These are phyloP conservation scores for Termitomyces sp. DNA, from an alignment of 768 basidiomycete species.

Conservation along the genomic window DNA sequence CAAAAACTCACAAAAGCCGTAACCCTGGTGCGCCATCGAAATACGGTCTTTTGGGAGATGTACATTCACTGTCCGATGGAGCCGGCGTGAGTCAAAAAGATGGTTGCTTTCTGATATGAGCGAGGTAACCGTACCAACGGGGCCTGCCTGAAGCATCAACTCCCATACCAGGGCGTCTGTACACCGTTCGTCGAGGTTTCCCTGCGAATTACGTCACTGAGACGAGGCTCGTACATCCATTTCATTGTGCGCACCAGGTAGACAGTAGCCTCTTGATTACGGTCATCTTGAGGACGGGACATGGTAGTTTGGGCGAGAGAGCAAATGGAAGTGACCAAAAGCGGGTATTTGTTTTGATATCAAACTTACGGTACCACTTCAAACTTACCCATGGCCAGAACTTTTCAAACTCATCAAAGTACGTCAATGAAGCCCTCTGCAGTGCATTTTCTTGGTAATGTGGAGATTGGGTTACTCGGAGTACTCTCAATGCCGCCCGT, in stretches of 20 bases:
- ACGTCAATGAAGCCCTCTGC: conserved; percentile 5
- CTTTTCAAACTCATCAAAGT: not conserved
- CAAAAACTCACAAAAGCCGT: conserved; percentile 99
- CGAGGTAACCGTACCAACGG: conserved; percentile 70
- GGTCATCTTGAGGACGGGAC: conserved; percentile 80
- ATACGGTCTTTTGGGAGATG: conserved; percentile 98
- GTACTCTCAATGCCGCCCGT: not conserved
- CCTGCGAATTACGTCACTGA: conserved; percentile 42
- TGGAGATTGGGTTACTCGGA: not conserved
- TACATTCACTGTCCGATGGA: conserved; percentile 72
- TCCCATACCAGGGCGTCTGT: conserved; percentile 96
- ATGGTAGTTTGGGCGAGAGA: conserved; percentile 26
- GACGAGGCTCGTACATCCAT: not conserved
- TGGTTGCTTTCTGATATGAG: not conserved
- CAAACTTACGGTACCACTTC: not conserved
- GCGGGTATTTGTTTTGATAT: conserved; percentile 9
- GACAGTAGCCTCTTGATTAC: conserved; percentile 89
- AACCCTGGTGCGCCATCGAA: conserved; percentile 97
- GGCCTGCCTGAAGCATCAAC: conserved; percentile 98
- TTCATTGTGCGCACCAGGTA: conserved; percentile 56
- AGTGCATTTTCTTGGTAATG: not conserved
- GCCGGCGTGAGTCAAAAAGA: not conserved
- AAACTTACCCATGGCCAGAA: not conserved
- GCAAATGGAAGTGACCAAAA: not conserved
- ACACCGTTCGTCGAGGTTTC: conserved; percentile 94